A percentile compares a stretch with the other conserved stretches of the same genome.
These are phyloP conservation scores for Fusarium concolor DNA, from an alignment of 2,329 filamentous ascomycete species.

Conservation along the genomic window DNA sequence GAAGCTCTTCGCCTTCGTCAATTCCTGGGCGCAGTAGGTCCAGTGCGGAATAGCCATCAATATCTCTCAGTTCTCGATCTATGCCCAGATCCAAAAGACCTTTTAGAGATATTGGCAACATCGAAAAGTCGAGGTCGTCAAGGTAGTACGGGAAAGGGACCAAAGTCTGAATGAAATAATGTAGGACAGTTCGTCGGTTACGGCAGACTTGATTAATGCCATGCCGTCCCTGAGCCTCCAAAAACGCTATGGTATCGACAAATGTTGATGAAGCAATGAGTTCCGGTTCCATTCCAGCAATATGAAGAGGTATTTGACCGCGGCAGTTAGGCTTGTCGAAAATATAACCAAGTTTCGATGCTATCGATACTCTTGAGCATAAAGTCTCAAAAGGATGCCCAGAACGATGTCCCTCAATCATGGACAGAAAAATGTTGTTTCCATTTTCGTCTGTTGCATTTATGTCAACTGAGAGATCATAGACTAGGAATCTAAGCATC, in stretches of 20 bases:
- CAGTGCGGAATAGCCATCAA: neutral
- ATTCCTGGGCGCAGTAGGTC: neutral
- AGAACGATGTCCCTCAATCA: no score
- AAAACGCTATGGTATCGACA: no score
- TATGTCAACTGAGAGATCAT: neutral
- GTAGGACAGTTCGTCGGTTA: rapidly evolving
- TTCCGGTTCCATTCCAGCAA: neutral
- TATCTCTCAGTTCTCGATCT: neutral
- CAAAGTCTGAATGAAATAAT: neutral
- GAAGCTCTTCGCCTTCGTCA: no score
- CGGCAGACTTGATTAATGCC: neutral
- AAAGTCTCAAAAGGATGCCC: no score
- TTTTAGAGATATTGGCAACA: no score
- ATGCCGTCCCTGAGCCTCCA: rapidly evolving
- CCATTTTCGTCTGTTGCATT: rapidly evolving
- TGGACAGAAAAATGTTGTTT: rapidly evolving
- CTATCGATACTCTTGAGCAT: neutral
- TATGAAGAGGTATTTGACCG: neutral
- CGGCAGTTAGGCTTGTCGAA: rapidly evolving
- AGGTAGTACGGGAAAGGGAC: neutral
- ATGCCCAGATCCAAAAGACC: neutral
- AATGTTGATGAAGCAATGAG: no score
- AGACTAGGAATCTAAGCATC: rapidly evolving
- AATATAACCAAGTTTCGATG: neutral
- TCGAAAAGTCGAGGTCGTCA: no score